These are phyloP conservation scores for Kingdonia uniflora DNA, from an alignment of 164 flowering plant genomes.

Conservation along the genomic window DNA sequence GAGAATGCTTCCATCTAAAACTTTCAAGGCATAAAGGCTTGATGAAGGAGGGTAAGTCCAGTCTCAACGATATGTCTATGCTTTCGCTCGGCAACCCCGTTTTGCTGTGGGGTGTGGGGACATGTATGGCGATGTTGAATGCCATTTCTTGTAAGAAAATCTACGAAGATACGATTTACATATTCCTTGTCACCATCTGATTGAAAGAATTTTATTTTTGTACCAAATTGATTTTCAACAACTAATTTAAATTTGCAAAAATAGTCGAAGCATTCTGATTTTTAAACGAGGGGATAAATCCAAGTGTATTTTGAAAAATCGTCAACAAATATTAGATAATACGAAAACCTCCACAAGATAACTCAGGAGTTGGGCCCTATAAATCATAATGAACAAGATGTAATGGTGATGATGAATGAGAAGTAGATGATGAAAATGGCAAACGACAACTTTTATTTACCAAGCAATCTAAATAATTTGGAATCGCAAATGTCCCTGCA, in stretches of 20 bases:
- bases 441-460: not conserved
- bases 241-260: not conserved
- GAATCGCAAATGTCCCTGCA: not conserved
- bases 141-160: not conserved
- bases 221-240: not conserved
- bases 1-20: no score
- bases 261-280: not conserved
- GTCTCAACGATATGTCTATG: not conserved
- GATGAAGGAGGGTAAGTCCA: not conserved
- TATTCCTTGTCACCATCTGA: no score
- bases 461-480: not conserved
- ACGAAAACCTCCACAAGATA: not conserved
- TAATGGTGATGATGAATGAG: not conserved
- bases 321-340: not conserved
- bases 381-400: not conserved
- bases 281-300: not conserved
- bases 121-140: not conserved
- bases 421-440: not conserved
- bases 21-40: not conserved
- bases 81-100: not conserved
- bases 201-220: no score
- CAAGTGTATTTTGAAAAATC: not conserved
- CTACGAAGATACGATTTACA: no score
- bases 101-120: not conserved
- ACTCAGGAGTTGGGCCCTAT: not conserved